Conservation (phyloP, 2,329 filamentous ascomycete species). For the Leptographium lundbergii region DNA sequence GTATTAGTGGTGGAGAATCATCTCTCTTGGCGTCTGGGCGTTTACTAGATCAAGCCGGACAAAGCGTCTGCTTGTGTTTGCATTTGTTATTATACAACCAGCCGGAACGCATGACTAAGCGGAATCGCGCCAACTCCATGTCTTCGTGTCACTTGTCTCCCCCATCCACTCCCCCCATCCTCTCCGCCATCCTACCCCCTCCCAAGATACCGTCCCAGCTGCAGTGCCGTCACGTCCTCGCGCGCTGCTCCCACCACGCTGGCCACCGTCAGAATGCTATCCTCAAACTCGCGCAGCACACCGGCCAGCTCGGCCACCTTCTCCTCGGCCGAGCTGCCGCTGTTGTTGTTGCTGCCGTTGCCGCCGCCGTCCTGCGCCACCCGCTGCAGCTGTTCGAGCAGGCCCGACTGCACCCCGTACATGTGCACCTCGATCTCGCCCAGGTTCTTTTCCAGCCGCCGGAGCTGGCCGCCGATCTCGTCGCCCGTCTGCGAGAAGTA, state of each 20-base stretch:
- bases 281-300: constrained; percentile 52
- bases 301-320: constrained; percentile 38
- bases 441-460: constrained; percentile 44
- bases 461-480: constrained; percentile 46
- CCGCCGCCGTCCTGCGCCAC: constrained; percentile 16
- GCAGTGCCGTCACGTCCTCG: constrained; percentile 47
- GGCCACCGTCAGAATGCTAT: constrained; percentile 50
- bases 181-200: constrained; percentile 1
- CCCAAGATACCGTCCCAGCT: constrained; percentile 33
- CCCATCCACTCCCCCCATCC: not conserved
- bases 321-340: constrained; percentile 27
- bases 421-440: constrained; percentile 54
- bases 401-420: constrained; percentile 46
- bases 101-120: no score
- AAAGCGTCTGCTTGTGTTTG: not conserved
- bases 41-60: not conserved
- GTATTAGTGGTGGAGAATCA: constrained; percentile 5
- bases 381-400: constrained; percentile 47
- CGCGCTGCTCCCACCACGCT: constrained; percentile 44
- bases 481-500: constrained; percentile 52
- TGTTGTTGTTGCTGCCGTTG: constrained; percentile 6
- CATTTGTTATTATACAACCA: no score
- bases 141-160: not conserved
- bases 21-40: not conserved
- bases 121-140: no score